phyloP scores from a whole-genome alignment of 495 filamentous ascomycete genomes.

The Penicillium subrubescens region DNA sequence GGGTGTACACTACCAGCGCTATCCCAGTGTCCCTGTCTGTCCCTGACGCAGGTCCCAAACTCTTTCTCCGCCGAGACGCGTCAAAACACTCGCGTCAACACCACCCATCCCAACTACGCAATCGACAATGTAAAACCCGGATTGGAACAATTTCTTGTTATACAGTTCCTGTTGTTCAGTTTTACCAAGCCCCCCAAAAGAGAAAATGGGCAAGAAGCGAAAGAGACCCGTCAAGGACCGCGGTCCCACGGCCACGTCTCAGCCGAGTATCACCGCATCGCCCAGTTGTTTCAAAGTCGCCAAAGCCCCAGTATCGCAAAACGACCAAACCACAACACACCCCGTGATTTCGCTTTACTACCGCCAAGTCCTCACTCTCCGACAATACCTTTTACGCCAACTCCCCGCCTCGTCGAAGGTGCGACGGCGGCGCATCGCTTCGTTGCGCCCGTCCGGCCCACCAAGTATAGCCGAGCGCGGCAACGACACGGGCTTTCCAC shows the following conservation, averaged over 20 bases:
- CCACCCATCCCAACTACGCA: neutral
- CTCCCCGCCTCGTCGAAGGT: constrained; percentile 55
- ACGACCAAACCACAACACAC: constrained; percentile 43
- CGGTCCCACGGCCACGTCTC: constrained; percentile 25
- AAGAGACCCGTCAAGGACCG: constrained; percentile 42
- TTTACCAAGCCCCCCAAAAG: neutral
- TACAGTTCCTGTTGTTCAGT: neutral
- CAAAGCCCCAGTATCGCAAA: constrained; percentile 11
- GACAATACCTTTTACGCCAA: constrained; percentile 65
- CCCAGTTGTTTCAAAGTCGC: constrained; percentile 22
- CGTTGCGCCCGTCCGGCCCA: constrained; percentile 19
- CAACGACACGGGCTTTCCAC: constrained; percentile 2
- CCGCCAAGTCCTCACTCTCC: constrained; percentile 63
- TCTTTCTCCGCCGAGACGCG: constrained; percentile 1
- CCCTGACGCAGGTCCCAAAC: constrained; percentile 1
- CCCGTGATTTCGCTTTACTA: constrained; percentile 79
- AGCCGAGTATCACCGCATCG: constrained; percentile 22
- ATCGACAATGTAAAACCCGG: neutral
- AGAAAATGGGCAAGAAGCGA: constrained; percentile 45
- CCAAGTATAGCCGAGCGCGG: neutral
- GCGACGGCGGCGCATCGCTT: constrained; percentile 51
- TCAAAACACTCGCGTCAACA: neutral
- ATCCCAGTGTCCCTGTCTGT: neutral
- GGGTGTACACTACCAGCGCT: neutral
- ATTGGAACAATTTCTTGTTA: neutral